Evolutionary conservation across 2,329 filamentous ascomycete species (phyloP).

Genomic region (Atkinsonella texensis): DNA sequence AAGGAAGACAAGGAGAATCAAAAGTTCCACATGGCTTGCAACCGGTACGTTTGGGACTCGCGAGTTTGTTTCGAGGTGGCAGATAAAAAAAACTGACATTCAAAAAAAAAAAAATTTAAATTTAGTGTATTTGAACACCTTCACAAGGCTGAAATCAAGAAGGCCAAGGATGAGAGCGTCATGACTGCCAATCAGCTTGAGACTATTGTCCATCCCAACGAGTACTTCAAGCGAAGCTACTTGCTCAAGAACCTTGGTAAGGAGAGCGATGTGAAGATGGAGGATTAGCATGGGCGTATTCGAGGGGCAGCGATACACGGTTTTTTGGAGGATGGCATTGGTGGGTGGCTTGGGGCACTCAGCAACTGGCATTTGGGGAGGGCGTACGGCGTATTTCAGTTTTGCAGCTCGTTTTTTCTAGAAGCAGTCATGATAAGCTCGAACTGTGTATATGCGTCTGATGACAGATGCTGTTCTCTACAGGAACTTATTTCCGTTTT

Average conservation of each 20-base stretch:
- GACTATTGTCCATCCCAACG: constrained; percentile 94
- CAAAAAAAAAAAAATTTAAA: too few relatives aligned
- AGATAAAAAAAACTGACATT: neutral
- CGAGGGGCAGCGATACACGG: neutral
- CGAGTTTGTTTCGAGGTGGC: constrained; percentile 2
- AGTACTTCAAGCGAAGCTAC: constrained; percentile 94
- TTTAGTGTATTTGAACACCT: constrained; percentile 78
- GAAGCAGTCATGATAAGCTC: too few relatives aligned
- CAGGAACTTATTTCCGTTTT: too few relatives aligned
- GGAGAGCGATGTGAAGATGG: constrained; percentile 45
- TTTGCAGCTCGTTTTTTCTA: neutral
- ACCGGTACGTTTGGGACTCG: constrained; percentile 43
- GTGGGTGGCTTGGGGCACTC: neutral
- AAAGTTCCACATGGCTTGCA: constrained; percentile 91
- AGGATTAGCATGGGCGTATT: constrained; percentile 24
- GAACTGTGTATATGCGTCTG: too few relatives aligned
- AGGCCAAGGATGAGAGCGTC: constrained; percentile 60
- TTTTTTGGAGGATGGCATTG: neutral
- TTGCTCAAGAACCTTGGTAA: constrained; percentile 67
- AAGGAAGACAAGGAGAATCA: constrained; percentile 81
- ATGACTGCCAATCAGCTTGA: constrained; percentile 70
- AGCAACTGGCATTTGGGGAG: constrained; percentile 1
- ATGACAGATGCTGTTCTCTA: too few relatives aligned
- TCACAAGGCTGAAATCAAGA: constrained; percentile 68
- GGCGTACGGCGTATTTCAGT: neutral